These are phyloP conservation scores for fission yeast (Schizosaccharomyces pombe) DNA, from an alignment of 805 yeast species.

Conservation along the genomic window DNA sequence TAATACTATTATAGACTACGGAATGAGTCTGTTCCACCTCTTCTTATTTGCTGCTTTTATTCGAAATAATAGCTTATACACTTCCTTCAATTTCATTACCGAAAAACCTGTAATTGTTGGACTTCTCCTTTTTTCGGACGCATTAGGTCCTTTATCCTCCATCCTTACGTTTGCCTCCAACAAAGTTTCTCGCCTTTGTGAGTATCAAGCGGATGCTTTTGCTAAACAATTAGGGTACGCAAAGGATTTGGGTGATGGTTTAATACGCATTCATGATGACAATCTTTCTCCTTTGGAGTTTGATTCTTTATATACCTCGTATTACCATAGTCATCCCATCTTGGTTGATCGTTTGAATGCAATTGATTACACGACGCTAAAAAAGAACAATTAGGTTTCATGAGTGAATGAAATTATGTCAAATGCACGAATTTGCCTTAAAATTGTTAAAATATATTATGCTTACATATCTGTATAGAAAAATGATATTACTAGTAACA, in stretches of 20 bases:
- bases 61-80: slow-evolving; percentile 52
- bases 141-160: slow-evolving; percentile 57
- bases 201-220: slow-evolving; percentile 48
- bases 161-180: slow-evolving; percentile 42
- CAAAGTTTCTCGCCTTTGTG: slow-evolving; percentile 58
- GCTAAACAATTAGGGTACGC: slow-evolving; percentile 58
- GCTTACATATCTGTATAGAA: no score
- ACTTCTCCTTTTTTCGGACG: slow-evolving; percentile 52
- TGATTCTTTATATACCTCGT: slow-evolving; percentile 72
- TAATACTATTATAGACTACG: slow-evolving; percentile 40
- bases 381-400: slow-evolving; percentile 4
- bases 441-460: no score
- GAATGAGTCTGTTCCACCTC: slow-evolving; percentile 11
- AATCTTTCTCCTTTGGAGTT: slow-evolving; percentile 73
- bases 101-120: slow-evolving; percentile 62
- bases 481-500: no score
- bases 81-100: slow-evolving; percentile 48
- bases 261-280: slow-evolving; percentile 53
- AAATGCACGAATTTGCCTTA: no score
- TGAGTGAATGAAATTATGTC: not conserved
- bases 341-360: slow-evolving; percentile 71
- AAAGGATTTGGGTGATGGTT: slow-evolving; percentile 40
- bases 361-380: slow-evolving; percentile 21
- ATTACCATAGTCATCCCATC: slow-evolving; percentile 79
- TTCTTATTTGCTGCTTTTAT: slow-evolving; percentile 51